Conservation (phyloP, 23 red algal species). For the Pyropia haitanensis region DNA sequence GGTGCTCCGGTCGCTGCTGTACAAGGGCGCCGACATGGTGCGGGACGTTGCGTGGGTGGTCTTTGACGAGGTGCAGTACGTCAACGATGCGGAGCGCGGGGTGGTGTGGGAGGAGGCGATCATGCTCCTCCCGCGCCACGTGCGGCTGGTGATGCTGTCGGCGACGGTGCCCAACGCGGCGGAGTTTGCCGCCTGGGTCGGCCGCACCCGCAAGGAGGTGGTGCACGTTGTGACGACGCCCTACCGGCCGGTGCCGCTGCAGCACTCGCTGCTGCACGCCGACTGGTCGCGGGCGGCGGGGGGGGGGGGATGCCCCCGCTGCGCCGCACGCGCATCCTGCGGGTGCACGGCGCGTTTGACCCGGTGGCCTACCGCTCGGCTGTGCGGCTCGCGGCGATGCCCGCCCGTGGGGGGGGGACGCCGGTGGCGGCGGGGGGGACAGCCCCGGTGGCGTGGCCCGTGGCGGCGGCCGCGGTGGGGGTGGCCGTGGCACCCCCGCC, state of each 20-base stretch:
- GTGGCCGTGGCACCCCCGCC: no score
- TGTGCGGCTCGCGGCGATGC: no score
- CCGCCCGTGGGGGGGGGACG: no score
- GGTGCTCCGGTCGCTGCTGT: slow-evolving; percentile 65
- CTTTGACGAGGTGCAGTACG: slow-evolving; percentile 78
- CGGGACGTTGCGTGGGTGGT: slow-evolving; percentile 46
- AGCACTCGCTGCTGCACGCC: slow-evolving; percentile 33
- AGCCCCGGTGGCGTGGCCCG: no score
- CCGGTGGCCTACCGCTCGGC: no score
- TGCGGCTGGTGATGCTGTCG: slow-evolving; percentile 57
- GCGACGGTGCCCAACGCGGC: slow-evolving; percentile 67
- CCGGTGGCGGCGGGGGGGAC: no score
- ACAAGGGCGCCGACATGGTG: slow-evolving; percentile 44
- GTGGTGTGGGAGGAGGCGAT: slow-evolving; percentile 79
- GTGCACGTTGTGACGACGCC: slow-evolving; percentile 50
- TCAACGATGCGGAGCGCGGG: slow-evolving; percentile 66
- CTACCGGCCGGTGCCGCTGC: slow-evolving; percentile 61
- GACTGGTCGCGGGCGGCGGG: not conserved
- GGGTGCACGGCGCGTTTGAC: no score
- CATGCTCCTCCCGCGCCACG: slow-evolving; percentile 47
- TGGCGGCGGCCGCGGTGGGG: no score
- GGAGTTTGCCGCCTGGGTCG: slow-evolving; percentile 67
- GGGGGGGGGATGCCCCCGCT: no score
- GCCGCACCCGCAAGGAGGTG: slow-evolving; percentile 14
- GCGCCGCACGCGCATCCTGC: no score